Base-by-base conservation (phyloP, 768 basidiomycete species). In the Lactarius akahatsu region DNA sequence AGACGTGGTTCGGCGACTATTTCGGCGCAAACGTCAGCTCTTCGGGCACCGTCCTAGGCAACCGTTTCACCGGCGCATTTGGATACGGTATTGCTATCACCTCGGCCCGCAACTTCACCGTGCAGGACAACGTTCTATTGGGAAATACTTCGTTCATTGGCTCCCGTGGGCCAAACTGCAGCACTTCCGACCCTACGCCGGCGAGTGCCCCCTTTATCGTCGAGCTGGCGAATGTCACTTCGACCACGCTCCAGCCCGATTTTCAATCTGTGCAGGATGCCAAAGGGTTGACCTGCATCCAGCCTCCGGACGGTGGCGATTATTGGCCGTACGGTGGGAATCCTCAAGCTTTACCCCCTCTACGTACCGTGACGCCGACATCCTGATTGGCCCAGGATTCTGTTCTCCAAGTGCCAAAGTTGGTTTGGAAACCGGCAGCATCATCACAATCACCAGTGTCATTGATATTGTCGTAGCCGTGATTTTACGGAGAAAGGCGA, bases 131-230 rank as follows among this genome's bases (percentile, higher is more conserved):
- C 73, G 63, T 74, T 8, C 77, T 92, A 40, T 61, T 83, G 8
- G 88, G 86, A 15, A 91, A 91, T 74, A 88, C 87, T 10, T 85
- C 89, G 9, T 92, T 91, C 76, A 87, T 92, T 64, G 90, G 90
- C 45, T 79, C 80, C 15, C 81, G 80, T 8, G 89, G 89, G 4
- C 84, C 85, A 4, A 87, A 89, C 66, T 92, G 91, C 74, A 83
- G 80, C 36, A 64, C 76, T 28, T 74, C 72, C 28, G 82, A 86
- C 64, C 68, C 74, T 32, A 80, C 82, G 4, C 90, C 89, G 26
- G 57, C 73, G 10, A 83, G 88, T 23, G 80, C 82, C 28, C 76
- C 89, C 6, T 91, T 89, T 72, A 79, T 92, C 59, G 73, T 85
- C 36, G 84, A 86, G 64, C 73, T 71, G 59, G 81, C 72, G 64